These are phyloP conservation scores for Podosphaera xanthii DNA, from an alignment of 2,329 filamentous ascomycete species.

Conservation along the genomic window DNA sequence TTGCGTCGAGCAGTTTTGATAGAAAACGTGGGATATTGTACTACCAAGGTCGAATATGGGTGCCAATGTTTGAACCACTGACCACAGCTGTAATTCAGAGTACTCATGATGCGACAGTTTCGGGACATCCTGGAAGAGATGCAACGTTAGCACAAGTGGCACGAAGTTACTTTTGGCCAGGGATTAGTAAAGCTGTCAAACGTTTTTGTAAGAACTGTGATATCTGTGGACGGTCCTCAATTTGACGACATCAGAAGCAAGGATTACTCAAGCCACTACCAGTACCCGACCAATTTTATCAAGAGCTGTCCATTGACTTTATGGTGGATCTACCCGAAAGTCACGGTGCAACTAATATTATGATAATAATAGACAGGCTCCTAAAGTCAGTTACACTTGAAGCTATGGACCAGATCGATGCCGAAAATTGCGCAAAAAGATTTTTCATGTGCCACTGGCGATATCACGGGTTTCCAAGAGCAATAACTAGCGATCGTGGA, in stretches of 20 bases:
- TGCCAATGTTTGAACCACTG: neutral
- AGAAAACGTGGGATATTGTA: neutral
- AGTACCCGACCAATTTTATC: neutral
- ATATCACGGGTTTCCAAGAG: neutral
- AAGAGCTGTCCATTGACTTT: neutral
- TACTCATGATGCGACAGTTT: neutral
- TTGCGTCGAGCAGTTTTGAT: too few relatives aligned
- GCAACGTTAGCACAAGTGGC: neutral
- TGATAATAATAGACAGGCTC: neutral
- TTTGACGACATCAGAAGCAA: neutral
- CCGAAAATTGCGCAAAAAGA: neutral
- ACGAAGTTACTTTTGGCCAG: neutral
- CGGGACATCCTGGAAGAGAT: neutral
- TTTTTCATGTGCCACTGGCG: neutral
- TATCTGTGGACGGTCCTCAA: neutral
- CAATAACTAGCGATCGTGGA: neutral
- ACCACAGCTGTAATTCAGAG: neutral
- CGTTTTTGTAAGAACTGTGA: neutral
- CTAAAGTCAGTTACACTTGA: neutral
- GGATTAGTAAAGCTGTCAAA: neutral
- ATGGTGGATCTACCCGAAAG: neutral
- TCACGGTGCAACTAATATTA: neutral
- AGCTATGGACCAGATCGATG: neutral
- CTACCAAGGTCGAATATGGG: neutral
- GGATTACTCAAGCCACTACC: neutral